These are phyloP conservation scores for Lasiodiplodia hormozganensis DNA, from an alignment of 2,329 filamentous ascomycete species.

Conservation along the genomic window DNA sequence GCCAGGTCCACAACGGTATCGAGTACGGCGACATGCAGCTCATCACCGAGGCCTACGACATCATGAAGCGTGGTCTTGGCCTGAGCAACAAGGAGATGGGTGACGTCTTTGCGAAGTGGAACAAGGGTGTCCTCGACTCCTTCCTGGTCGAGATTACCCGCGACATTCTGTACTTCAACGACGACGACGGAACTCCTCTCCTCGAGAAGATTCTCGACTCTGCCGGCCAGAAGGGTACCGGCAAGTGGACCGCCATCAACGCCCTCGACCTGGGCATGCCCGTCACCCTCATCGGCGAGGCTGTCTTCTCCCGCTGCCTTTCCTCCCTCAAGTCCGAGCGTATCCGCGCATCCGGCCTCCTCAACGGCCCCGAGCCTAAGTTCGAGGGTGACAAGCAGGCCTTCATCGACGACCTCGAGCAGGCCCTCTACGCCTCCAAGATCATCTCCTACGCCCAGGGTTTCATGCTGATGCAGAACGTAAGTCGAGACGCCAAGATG, in stretches of 20 bases:
- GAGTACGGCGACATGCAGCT: conserved; percentile 99
- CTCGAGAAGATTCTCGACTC: conserved; percentile 99
- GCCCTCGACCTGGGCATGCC: conserved; percentile 98
- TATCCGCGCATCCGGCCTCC: conserved; percentile 77
- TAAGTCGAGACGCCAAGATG: conserved; percentile 53
- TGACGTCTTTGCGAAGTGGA: conserved; percentile 94
- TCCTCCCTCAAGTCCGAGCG: conserved; percentile 95
- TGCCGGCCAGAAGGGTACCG: conserved; percentile 98
- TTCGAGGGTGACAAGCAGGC: conserved; percentile 91
- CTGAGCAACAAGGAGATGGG: conserved; percentile 93
- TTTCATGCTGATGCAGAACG: conserved; percentile 99
- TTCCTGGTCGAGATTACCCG: conserved; percentile 99
- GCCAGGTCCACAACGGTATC: conserved; percentile 90
- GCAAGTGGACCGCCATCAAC: conserved; percentile 99
- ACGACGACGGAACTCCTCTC: conserved; percentile 87
- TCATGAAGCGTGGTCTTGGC: conserved; percentile 97
- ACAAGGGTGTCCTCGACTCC: conserved; percentile 94
- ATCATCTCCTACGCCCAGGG: conserved; percentile 99
- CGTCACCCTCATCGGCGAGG: conserved; percentile 96
- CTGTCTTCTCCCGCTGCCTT: conserved; percentile 93
- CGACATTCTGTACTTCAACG: conserved; percentile 98
- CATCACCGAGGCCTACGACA: conserved; percentile 99
- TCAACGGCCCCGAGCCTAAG: conserved; percentile 76
- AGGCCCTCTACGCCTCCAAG: conserved; percentile 99
- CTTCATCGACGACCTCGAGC: conserved; percentile 97